Conservation (phyloP, 83 land plant genomes). For the Thuja plicata region DNA sequence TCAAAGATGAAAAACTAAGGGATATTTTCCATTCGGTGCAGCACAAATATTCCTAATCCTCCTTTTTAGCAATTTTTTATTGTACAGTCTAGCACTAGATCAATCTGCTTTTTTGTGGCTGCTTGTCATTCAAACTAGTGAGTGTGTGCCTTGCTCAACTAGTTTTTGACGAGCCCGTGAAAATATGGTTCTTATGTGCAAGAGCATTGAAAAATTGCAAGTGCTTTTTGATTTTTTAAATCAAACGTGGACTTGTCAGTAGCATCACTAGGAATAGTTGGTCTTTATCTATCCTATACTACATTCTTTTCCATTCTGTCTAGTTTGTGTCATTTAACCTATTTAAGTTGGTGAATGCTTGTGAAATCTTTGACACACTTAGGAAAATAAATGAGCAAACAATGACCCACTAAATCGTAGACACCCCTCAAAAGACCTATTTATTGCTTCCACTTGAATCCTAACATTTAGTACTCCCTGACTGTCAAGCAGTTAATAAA, state of each 20-base stretch:
- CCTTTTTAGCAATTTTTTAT: too few species aligned
- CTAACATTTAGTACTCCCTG: neutral
- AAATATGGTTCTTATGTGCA: neutral
- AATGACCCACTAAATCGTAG: neutral
- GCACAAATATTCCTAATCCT: neutral
- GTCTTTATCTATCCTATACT: neutral
- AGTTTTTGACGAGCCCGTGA: neutral
- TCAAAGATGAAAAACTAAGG: too few species aligned
- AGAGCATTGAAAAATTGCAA: neutral
- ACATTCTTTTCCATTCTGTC: neutral
- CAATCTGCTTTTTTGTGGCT: neutral
- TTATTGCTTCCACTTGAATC: too few species aligned
- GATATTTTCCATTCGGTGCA: too few species aligned
- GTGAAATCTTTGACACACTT: neutral
- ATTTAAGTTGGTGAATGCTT: neutral
- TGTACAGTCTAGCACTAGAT: neutral
- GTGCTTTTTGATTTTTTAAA: too few species aligned
- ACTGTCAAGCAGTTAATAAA: neutral
- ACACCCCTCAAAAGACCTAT: neutral
- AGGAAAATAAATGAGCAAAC: neutral
- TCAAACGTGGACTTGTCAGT: neutral
- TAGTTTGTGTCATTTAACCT: neutral
- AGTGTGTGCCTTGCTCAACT: neutral
- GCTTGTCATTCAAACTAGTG: neutral
- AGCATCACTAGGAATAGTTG: neutral